These are phyloP conservation scores for Lolium rigidum DNA, from an alignment of 176 grass and related monocot species.

Conservation along the genomic window DNA sequence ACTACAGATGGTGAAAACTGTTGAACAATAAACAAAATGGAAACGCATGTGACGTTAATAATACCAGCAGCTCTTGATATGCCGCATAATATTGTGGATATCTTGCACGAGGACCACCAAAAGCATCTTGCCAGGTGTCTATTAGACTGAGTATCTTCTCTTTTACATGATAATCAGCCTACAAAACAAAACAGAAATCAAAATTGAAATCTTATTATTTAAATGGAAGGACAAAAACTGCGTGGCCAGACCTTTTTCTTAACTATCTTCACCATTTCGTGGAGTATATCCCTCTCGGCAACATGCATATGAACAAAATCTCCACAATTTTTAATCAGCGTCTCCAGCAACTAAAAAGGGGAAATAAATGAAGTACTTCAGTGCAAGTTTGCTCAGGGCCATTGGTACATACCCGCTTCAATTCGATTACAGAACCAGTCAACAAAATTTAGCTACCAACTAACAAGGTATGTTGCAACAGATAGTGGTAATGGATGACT, in stretches of 20 bases:
- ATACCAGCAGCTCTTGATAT: conserved; percentile 94
- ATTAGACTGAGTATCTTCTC: conserved; percentile 75
- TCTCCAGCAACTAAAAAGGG: conserved; percentile 77
- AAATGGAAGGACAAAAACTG: conserved; percentile 5
- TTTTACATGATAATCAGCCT: conserved; percentile 67
- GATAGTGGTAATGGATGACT: neutral
- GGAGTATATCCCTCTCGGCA: conserved; percentile 84
- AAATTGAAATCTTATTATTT: neutral
- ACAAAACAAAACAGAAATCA: conserved; percentile 39
- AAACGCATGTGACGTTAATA: neutral
- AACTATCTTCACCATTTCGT: conserved; percentile 95
- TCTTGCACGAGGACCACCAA: conserved; percentile 87
- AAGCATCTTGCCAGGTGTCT: conserved; percentile 99
- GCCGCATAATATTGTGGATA: conserved; percentile 83
- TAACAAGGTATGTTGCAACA: conserved; percentile 1
- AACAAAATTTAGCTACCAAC: conserved; percentile 6
- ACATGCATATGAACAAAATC: conserved; percentile 92
- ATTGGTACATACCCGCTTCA: neutral
- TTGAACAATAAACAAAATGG: conserved; percentile 21
- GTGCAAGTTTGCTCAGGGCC: conserved; percentile 4
- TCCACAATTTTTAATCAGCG: conserved; percentile 94
- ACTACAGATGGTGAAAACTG: conserved; percentile 25
- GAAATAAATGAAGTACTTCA: conserved; percentile 43
- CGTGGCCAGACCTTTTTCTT: conserved; percentile 82
- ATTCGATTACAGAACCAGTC: conserved; percentile 28